Base-by-base conservation (phyloP, 2,329 filamentous ascomycete genomes). In the Colletotrichum ledebouriae region DNA sequence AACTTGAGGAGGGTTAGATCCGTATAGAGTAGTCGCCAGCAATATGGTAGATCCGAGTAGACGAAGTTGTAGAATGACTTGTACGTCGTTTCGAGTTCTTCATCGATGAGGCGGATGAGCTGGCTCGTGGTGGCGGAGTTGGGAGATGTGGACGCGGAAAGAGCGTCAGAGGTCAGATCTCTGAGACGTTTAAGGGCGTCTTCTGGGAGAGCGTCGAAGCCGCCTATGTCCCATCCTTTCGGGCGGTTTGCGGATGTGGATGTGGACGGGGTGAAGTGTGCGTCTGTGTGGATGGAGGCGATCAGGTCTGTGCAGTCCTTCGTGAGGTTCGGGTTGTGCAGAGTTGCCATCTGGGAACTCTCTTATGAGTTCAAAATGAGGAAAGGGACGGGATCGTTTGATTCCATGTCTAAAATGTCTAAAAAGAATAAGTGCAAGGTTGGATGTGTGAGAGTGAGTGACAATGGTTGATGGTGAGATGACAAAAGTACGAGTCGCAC, bases 11-110 rank as follows among this genome's bases (percentile, higher is more conserved):
- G 84, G 63, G 87, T 87, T 1, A 90, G 88, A 63, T 94, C 91
- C 1, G 90, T 90, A 75, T 92, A 94, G 5, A 94, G 78, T 71
- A 89, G 83, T 25, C 90, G 83, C 93, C 92, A 96, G 73, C 86
- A 88, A 9, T 77, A 75, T 0, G 90, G 91, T 6, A 95, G 86
- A 37, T 89, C 83, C 70, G 86, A 86, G 76, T 88, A 94, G 1
- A 88, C 85, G 70, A 88, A 93, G 4, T 90, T 85, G 73, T 94
- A 91, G 70, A 95, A 87, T 71, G 50, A 46, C 13, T 62, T 56
- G 46, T 72, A 72, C 2, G 67, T 69, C 17, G 39, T 46, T 42
- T 50, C 34, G 2, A 71, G 60, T 15, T 65, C 47, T 10, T 29
- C 29, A 42, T 71, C 70, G 2, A 71, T 57, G 22, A 37, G 41